Percentiles rank a stretch among this genome's conserved stretches.
phyloP scores from a whole-genome alignment of 225 moss, liverwort and hornwort species.

The Asterella californica region DNA sequence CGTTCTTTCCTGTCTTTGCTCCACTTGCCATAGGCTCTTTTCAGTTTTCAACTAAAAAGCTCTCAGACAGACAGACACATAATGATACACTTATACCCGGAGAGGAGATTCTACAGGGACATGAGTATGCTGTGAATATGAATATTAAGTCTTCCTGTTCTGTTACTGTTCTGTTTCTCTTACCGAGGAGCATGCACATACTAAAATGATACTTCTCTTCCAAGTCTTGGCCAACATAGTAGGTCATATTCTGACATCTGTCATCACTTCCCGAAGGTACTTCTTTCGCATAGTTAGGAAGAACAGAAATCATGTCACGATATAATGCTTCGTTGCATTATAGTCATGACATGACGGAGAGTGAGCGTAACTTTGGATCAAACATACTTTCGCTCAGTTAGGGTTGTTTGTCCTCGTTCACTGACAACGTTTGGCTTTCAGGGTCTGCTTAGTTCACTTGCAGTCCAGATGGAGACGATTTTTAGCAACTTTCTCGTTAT shows the following conservation, averaged over 20 bases:
- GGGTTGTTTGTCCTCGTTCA: not conserved
- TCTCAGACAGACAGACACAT: not conserved
- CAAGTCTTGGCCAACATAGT: not conserved
- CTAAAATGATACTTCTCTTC: not conserved
- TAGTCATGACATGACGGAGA: not conserved
- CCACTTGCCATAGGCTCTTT: not conserved
- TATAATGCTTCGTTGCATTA: not conserved
- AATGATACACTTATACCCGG: not conserved
- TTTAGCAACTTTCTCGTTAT: too few species aligned
- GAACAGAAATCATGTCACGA: too few species aligned
- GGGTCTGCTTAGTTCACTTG: too few species aligned
- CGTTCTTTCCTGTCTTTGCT: not conserved
- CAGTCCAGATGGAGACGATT: too few species aligned
- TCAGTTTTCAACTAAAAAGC: not conserved
- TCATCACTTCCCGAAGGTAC: not conserved
- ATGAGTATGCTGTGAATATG: slow-evolving; percentile 12
- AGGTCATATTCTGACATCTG: not conserved
- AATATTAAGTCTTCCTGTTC: not conserved
- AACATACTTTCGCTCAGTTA: not conserved
- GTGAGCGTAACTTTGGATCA: not conserved
- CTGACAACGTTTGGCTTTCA: not conserved
- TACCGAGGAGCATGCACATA: not conserved
- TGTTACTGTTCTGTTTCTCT: not conserved
- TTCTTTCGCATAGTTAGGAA: not conserved
- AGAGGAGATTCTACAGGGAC: not conserved